Evolutionary conservation across 441 rosid genomes (phyloP).

Genomic region (Raphanus hybrid): DNA sequence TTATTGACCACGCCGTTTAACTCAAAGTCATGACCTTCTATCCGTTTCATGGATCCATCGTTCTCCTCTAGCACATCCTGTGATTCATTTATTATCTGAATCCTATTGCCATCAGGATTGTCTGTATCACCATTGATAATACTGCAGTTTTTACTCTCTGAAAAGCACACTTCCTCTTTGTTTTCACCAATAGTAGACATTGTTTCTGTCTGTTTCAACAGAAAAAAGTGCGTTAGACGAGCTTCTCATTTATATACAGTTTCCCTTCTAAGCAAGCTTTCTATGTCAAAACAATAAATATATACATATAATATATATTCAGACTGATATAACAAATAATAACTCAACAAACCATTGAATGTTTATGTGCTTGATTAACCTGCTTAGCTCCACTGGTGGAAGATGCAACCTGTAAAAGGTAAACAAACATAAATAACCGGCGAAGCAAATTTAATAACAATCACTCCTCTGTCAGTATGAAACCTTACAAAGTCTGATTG

Average conservation of each 20-base stretch:
- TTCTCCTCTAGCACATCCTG: constrained; percentile 59
- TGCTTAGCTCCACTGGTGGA: constrained; percentile 52
- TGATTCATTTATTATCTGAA: constrained; percentile 50
- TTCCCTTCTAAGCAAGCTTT: constrained; percentile 2
- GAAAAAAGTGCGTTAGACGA: constrained; percentile 15
- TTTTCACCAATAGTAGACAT: constrained; percentile 51
- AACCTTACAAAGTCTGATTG: constrained; percentile 60
- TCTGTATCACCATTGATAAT: constrained; percentile 40
- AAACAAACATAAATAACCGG: constrained; percentile 36
- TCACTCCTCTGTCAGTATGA: constrained; percentile 36
- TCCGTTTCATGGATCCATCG: constrained; percentile 46
- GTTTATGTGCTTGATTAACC: constrained; percentile 48
- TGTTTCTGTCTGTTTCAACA: constrained; percentile 58
- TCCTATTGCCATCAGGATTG: constrained; percentile 39
- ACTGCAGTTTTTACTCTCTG: constrained; percentile 45
- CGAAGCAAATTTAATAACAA: constrained; percentile 17
- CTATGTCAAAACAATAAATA: not conserved
- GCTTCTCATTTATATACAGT: constrained; percentile 8
- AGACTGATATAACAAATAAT: constrained; percentile 17
- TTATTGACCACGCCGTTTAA: constrained; percentile 39
- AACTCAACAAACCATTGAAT: constrained; percentile 58
- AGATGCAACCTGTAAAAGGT: constrained; percentile 55
- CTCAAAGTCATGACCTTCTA: constrained; percentile 41
- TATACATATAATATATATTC: constrained; percentile 16
- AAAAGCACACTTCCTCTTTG: constrained; percentile 45